Evolutionary conservation across 805 yeast genomes (phyloP).

Genomic region (Ogataea kodamae): DNA sequence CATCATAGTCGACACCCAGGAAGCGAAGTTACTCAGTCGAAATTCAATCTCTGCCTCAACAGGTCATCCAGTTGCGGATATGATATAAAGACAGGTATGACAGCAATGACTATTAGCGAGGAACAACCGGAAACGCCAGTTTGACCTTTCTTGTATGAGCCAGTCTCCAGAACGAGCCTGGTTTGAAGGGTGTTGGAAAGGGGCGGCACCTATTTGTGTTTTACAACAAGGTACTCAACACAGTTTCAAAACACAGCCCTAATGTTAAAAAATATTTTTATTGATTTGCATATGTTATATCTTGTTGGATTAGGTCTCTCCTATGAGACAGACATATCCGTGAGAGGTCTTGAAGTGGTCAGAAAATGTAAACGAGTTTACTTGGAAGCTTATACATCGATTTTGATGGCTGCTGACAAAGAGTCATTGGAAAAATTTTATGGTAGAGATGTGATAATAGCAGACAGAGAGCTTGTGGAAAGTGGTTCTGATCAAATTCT

Average conservation of each 20-base stretch:
- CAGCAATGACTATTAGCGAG: slow-evolving; percentile 9
- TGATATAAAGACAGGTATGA: slow-evolving; percentile 17
- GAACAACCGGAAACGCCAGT: no score
- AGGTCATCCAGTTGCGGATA: slow-evolving; percentile 31
- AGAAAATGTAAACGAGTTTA: slow-evolving; percentile 85
- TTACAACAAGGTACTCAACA: slow-evolving; percentile 7
- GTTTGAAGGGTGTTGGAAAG: background rate
- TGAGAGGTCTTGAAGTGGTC: slow-evolving; percentile 85
- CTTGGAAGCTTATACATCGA: slow-evolving; percentile 92
- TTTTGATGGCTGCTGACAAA: slow-evolving; percentile 86
- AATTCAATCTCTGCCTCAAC: slow-evolving; percentile 31
- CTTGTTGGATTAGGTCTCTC: slow-evolving; percentile 90
- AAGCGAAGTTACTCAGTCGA: slow-evolving; percentile 33
- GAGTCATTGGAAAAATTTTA: slow-evolving; percentile 75
- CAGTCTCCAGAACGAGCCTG: no score
- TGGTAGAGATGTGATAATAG: slow-evolving; percentile 79
- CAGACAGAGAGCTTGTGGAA: slow-evolving; percentile 94
- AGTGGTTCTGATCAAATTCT: slow-evolving; percentile 81
- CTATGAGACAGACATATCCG: slow-evolving; percentile 85
- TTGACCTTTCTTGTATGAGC: no score
- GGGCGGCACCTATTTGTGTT: slow-evolving; percentile 14
- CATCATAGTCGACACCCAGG: slow-evolving; percentile 31
- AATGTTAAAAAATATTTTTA: slow-evolving; percentile 3
- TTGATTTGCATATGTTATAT: slow-evolving; percentile 61
- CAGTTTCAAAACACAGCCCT: no score